Conservation (phyloP, 1,284 basidiomycete genomes). For the Sphagnurus paluster region DNA sequence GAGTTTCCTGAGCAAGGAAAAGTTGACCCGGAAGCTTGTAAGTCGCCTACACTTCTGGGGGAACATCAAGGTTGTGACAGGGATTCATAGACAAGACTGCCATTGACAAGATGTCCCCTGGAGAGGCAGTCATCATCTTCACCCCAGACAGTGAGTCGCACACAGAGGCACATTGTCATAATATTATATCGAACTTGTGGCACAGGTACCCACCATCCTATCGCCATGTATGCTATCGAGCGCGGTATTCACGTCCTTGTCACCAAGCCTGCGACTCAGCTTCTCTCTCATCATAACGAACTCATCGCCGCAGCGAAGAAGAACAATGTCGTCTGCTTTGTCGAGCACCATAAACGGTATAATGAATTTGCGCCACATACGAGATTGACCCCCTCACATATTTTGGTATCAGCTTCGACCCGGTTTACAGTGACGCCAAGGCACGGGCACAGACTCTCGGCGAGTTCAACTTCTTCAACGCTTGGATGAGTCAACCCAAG, state of each 20-base stretch:
- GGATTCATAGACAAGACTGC: slow-evolving; percentile 73
- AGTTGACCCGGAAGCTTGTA: slow-evolving; percentile 81
- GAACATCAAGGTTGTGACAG: slow-evolving; percentile 4
- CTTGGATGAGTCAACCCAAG: slow-evolving; percentile 96
- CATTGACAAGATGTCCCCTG: slow-evolving; percentile 77
- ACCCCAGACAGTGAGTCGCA: slow-evolving; percentile 75
- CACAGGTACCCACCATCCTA: slow-evolving; percentile 82
- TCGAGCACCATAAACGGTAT: slow-evolving; percentile 85
- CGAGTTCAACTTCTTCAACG: slow-evolving; percentile 90
- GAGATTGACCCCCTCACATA: background rate
- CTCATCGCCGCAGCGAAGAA: slow-evolving; percentile 75
- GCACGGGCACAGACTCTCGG: slow-evolving; percentile 76
- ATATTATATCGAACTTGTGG: background rate
- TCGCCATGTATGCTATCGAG: slow-evolving; percentile 84
- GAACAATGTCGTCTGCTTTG: slow-evolving; percentile 85
- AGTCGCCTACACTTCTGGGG: slow-evolving; percentile 26
- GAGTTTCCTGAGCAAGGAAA: slow-evolving; percentile 74
- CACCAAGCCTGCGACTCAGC: slow-evolving; percentile 91
- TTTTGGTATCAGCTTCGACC: slow-evolving; percentile 67
- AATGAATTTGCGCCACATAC: slow-evolving; percentile 11
- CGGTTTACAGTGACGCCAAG: slow-evolving; percentile 89
- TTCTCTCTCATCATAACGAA: slow-evolving; percentile 79
- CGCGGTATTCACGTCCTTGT: slow-evolving; percentile 85
- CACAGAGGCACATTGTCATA: background rate
- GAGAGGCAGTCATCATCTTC: slow-evolving; percentile 87